A percentile compares a stretch with the other conserved stretches of the same genome.
Evolutionary conservation across 495 filamentous ascomycete genomes (phyloP).

Genomic region (Talaromyces trachyspermus): DNA sequence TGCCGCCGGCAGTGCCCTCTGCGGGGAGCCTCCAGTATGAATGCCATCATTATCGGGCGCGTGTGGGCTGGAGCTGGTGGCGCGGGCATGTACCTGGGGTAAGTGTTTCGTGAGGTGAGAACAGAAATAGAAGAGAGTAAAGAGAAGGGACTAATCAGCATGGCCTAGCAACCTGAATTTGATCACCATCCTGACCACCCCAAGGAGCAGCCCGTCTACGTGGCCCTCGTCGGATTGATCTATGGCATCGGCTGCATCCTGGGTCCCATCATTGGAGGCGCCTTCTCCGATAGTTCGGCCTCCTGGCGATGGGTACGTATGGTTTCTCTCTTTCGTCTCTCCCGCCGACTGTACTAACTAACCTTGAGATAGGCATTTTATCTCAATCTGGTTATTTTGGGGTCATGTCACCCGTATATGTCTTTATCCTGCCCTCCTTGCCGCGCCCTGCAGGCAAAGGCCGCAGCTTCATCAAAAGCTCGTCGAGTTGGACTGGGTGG

Average conservation of each 20-base stretch:
- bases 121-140: no score
- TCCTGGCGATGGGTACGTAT: slow-evolving; percentile 45
- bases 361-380: slow-evolving; percentile 11
- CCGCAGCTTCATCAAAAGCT: slow-evolving; percentile 29
- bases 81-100: slow-evolving; percentile 44
- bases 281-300: slow-evolving; percentile 23
- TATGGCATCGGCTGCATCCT: slow-evolving; percentile 44
- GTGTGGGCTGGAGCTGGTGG: slow-evolving; percentile 35
- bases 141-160: slow-evolving; percentile 38
- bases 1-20: slow-evolving; percentile 38
- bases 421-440: slow-evolving; percentile 45
- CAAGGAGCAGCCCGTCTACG: slow-evolving; percentile 36
- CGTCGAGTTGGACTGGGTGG: slow-evolving; percentile 24
- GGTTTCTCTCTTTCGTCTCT: background rate
- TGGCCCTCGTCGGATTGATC: slow-evolving; percentile 25
- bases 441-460: slow-evolving; percentile 29
- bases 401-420: slow-evolving; percentile 42
- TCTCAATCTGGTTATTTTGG: slow-evolving; percentile 51
- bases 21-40: slow-evolving; percentile 44
- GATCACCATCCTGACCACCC: slow-evolving; percentile 32
- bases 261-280: slow-evolving; percentile 35
- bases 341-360: background rate
- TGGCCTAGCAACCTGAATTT: slow-evolving; percentile 40
- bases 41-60: slow-evolving; percentile 41
- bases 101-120: slow-evolving; percentile 35